These are phyloP conservation scores for Starmera dryadoides DNA, from an alignment of 805 yeast species.

Conservation along the genomic window DNA sequence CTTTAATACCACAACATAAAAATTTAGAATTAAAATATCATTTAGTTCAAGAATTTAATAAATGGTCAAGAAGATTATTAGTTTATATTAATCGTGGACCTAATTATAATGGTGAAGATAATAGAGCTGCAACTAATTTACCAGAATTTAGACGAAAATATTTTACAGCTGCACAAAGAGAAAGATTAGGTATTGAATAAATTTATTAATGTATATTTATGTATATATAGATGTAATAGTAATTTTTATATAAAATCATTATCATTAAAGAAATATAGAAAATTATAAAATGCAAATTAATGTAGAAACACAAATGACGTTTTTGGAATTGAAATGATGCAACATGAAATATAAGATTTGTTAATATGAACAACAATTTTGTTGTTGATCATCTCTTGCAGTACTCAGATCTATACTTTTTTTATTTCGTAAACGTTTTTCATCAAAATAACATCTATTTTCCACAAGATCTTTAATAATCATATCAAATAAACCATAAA, in stretches of 20 bases:
- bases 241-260: too few relatives aligned
- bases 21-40: slow-evolving; percentile 62
- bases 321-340: background rate
- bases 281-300: too few relatives aligned
- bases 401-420: slow-evolving; percentile 21
- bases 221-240: too few relatives aligned
- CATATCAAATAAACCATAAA: slow-evolving; percentile 29
- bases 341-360: too few relatives aligned
- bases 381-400: slow-evolving; percentile 14
- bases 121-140: slow-evolving; percentile 21
- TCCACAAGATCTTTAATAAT: slow-evolving; percentile 34
- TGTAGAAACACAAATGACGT: too few relatives aligned
- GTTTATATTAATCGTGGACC: slow-evolving; percentile 70
- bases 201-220: too few relatives aligned
- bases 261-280: too few relatives aligned
- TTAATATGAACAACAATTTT: slow-evolving; percentile 18
- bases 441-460: slow-evolving; percentile 30
- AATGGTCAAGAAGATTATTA: slow-evolving; percentile 85
- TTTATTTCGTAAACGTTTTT: slow-evolving; percentile 16
- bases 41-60: slow-evolving; percentile 82
- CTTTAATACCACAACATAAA: slow-evolving; percentile 73
- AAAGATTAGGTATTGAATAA: too few relatives aligned
- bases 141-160: slow-evolving; percentile 21
- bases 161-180: slow-evolving; percentile 9
- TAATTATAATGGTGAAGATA: slow-evolving; percentile 41